These are phyloP conservation scores for Lentinula detonsa DNA, from an alignment of 768 basidiomycete species.

Conservation along the genomic window DNA sequence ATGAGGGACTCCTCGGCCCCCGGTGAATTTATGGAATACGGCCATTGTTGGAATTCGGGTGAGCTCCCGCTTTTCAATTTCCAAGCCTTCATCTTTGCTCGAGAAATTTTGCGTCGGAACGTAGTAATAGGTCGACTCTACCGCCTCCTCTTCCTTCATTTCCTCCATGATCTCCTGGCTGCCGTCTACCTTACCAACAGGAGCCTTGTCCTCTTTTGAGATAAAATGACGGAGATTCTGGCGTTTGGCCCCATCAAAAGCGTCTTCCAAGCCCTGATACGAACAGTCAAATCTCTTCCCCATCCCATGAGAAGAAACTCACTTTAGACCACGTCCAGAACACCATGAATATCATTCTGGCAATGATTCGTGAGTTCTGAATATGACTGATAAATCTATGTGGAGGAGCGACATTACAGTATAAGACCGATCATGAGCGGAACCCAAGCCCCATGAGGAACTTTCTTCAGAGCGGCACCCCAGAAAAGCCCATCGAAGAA, in stretches of 20 bases:
- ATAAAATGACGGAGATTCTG: constrained; percentile 53
- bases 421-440: constrained; percentile 51
- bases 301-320: neutral
- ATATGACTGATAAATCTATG: neutral
- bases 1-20: constrained; percentile 55
- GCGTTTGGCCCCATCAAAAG: constrained; percentile 52
- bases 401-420: constrained; percentile 26
- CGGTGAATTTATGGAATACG: constrained; percentile 51
- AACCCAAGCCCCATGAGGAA: constrained; percentile 64
- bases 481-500: constrained; percentile 70
- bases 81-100: constrained; percentile 6
- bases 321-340: constrained; percentile 68
- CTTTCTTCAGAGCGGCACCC: constrained; percentile 56
- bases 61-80: constrained; percentile 18
- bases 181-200: constrained; percentile 8
- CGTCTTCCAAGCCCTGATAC: constrained; percentile 45
- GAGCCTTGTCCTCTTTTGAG: constrained; percentile 20
- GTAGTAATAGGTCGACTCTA: constrained; percentile 19
- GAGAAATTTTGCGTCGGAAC: constrained; percentile 8
- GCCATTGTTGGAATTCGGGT: constrained; percentile 46
- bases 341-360: constrained; percentile 39
- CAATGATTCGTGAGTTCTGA: neutral
- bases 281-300: neutral
- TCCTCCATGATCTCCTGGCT: constrained; percentile 14
- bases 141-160: constrained; percentile 14